Base-by-base conservation (phyloP, 257 asterid genomes). In the Ballota nigra region DNA sequence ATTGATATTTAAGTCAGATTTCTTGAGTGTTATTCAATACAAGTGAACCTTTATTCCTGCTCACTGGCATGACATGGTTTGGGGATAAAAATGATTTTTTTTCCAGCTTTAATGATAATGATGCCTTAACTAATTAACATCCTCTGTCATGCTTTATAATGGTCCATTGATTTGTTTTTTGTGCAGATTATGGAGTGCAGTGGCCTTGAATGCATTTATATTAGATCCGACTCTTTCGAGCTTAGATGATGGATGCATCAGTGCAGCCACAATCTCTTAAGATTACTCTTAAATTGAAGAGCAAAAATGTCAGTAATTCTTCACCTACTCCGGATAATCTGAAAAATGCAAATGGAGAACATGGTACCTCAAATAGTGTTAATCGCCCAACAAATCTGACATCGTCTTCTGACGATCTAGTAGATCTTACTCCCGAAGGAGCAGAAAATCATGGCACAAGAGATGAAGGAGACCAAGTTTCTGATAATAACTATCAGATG, bases 401-500 rank as follows among this genome's bases (percentile, higher is more conserved):
- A 53, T 69, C 78, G 28, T 5, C 73, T 74, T 45, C 70, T 22
- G 81, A 74, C 73, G 83, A 76, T 41, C 81, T 19, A 41, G 77
- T 57, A 20, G 73, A 82, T 75, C 40, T 47, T 43, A 59, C 69
- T 68, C 66, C 86, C 62, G 83, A 70, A 76, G 75, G 73, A 60
- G 79, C 62, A 75, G 89, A 76, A 61, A 69, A 74, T 78, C 81
- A 74, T n/a, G 41, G 45, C 59, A 18, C 78, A 4, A 83, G 76
- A 47, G 83, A 64, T 55, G 88, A 81, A 65, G 86, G 70, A 75
- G 69, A 80, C 68, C 78, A 79, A 47, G 28, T 71, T 36, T 57
- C 81, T 67, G 96, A 83, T 70, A 85, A 82, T 71, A 73, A 83
- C n/a, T 84, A 83, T 24, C 97, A 93, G 75, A 34, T 93, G 85